Evolutionary conservation across 164 flowering plant genomes (phyloP), one percentile per base, ranked within the genome.

Genomic region (Dillenia suffruticosa): DNA sequence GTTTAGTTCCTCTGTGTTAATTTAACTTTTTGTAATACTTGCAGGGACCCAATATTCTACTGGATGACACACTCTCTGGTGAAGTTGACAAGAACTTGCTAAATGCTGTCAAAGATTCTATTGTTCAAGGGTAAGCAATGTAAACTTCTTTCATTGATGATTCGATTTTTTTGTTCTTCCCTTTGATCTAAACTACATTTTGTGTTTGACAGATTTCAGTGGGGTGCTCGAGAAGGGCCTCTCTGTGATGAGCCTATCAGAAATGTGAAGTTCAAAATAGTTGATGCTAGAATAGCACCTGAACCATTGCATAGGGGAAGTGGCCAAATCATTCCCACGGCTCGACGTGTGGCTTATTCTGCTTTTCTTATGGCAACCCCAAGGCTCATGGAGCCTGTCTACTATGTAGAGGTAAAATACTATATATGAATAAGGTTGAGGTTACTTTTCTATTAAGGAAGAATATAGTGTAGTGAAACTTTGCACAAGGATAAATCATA

Each of bases 181-280:
- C 40, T 5, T 32, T 32, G 40, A 6, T 32, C 40, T 32, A 32
- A 12, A 58, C 40, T 44, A 9, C 51, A 22, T 54, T 12, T 12
- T 53, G 5, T 59, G n/a, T 8, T 61, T 53, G 48, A 40, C 82
- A 92, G 99, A 69, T 95, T 95, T 66, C 99, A 95, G 57, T 95
- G 99, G 99, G 99, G 97, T 63, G 98, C 99, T 51, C 79, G 97
- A 63, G 99, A 95, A 78, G 99, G 98, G 46, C 99, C 98, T 10
- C 92, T 92, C 15, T 92, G 99, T 74, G 99, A 95, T 68, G 99
- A 92, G 70, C 99, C 98, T 60, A 92, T 92, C 57, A 83, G 98
- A 76, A 95, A 95, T 75, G 98, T 90, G 6, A 90, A 95, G 73
- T 95, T 95, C 81, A 92, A 95, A 59, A 95, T 95, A 45, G 95